These are phyloP conservation scores for Cryphonectria naterciae DNA, from an alignment of 2,329 filamentous ascomycete genomes.

Conservation along the genomic window DNA sequence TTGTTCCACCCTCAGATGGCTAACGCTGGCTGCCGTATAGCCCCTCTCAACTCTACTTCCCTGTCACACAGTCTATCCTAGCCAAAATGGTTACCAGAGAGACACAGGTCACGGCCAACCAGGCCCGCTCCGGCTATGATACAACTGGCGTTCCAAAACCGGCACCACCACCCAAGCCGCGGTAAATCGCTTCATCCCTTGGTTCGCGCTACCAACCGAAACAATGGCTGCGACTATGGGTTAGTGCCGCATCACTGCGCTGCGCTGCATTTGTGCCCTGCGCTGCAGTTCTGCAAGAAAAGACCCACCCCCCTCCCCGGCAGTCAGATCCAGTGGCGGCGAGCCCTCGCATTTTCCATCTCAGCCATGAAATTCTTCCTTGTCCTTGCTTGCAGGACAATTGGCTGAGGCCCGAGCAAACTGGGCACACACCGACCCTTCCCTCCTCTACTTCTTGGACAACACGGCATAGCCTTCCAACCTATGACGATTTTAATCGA, in stretches of 20 bases:
- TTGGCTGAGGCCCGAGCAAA: slow-evolving; percentile 14
- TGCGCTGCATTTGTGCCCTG: background rate
- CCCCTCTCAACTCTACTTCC: slow-evolving; percentile 15
- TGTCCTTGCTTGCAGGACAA: slow-evolving; percentile 9
- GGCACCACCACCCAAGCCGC: slow-evolving; percentile 40
- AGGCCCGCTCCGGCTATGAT: slow-evolving; percentile 44
- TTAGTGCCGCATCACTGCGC: slow-evolving; percentile 20
- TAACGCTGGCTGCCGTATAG: slow-evolving; percentile 32
- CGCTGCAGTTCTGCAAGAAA: background rate
- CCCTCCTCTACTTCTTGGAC: slow-evolving; percentile 23
- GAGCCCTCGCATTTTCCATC: slow-evolving; percentile 13
- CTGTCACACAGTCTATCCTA: slow-evolving; percentile 22
- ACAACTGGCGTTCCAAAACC: slow-evolving; percentile 45
- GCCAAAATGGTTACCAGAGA: slow-evolving; percentile 40
- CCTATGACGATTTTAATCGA: slow-evolving; percentile 27
- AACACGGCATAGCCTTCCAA: slow-evolving; percentile 17
- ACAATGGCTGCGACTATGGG: slow-evolving; percentile 23
- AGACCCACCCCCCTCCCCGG: background rate
- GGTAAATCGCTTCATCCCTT: slow-evolving; percentile 35
- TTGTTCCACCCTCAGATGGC: slow-evolving; percentile 24
- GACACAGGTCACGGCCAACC: slow-evolving; percentile 38
- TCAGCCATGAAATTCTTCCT: slow-evolving; percentile 7
- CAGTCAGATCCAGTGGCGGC: slow-evolving; percentile 24
- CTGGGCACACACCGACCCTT: slow-evolving; percentile 9
- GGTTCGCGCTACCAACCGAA: slow-evolving; percentile 30